phyloP scores from a whole-genome alignment of 768 basidiomycete species.

The Strobilomyces dryophilus region DNA sequence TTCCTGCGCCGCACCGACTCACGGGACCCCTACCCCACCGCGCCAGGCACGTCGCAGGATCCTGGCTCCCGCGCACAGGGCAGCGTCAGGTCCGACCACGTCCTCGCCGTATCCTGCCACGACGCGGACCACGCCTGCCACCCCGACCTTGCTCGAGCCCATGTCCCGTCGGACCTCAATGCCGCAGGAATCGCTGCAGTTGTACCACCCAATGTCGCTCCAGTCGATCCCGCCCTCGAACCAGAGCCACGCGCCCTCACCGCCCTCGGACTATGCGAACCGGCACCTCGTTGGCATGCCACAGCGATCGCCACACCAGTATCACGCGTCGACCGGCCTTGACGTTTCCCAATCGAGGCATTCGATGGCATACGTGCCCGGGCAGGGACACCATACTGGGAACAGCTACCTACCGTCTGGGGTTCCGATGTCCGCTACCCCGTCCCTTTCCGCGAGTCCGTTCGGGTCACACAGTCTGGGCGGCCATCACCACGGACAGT shows the following conservation, averaged over 20 bases:
- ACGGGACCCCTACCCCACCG: slow-evolving; percentile 1
- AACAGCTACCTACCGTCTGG: slow-evolving; percentile 31
- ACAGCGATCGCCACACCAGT: slow-evolving; percentile 30
- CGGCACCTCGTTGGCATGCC: slow-evolving; percentile 47
- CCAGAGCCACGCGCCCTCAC: slow-evolving; percentile 32
- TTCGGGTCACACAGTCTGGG: slow-evolving; percentile 27
- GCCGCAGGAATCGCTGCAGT: slow-evolving; percentile 65
- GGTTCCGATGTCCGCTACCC: slow-evolving; percentile 50
- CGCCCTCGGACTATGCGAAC: slow-evolving; percentile 39
- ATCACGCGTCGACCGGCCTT: slow-evolving; percentile 20
- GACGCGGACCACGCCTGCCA: slow-evolving; percentile 30
- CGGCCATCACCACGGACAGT: slow-evolving; percentile 26
- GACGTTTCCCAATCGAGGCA: slow-evolving; percentile 32
- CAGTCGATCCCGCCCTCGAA: slow-evolving; percentile 43
- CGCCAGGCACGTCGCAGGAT: slow-evolving; percentile 74
- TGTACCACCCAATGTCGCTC: slow-evolving; percentile 77
- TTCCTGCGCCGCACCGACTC: slow-evolving; percentile 6
- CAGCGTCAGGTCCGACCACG: slow-evolving; percentile 72
- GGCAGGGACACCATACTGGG: slow-evolving; percentile 43
- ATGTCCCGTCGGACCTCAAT: slow-evolving; percentile 60
- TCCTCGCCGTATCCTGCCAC: slow-evolving; percentile 64
- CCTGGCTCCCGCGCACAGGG: slow-evolving; percentile 75
- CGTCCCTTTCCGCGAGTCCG: slow-evolving; percentile 42
- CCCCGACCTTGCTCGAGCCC: slow-evolving; percentile 30
- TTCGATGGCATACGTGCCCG: slow-evolving; percentile 37